Percentiles rank a stretch among this genome's conserved stretches.
phyloP scores from a whole-genome alignment of 2,329 filamentous ascomycete genomes.

The Corynespora cassiicola region DNA sequence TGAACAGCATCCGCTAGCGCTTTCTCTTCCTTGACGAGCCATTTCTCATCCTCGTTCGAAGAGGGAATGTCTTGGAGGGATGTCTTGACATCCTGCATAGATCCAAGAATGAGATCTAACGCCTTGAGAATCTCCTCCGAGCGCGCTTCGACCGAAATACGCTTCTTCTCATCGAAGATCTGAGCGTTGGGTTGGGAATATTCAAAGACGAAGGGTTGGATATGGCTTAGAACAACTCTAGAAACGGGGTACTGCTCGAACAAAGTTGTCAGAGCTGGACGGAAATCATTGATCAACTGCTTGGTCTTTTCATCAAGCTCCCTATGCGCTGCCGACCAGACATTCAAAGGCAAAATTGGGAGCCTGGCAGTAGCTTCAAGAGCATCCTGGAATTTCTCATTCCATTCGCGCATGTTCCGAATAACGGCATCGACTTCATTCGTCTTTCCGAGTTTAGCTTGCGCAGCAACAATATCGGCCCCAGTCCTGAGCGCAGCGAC shows the following conservation, averaged over 20 bases:
- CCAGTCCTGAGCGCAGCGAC: conserved; percentile 70
- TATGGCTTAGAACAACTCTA: conserved; percentile 60
- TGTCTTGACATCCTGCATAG: conserved; percentile 74
- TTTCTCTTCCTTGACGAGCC: conserved; percentile 63
- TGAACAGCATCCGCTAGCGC: conserved; percentile 54
- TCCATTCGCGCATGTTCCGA: conserved; percentile 31
- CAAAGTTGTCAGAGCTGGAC: conserved; percentile 22
- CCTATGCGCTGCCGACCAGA: conserved; percentile 27
- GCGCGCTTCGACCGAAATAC: conserved; percentile 51
- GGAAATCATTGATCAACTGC: conserved; percentile 21
- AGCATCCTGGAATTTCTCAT: conserved; percentile 20
- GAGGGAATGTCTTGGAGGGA: conserved; percentile 61
- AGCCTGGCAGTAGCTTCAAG: conserved; percentile 21
- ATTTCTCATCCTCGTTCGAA: conserved; percentile 67
- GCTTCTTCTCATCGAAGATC: conserved; percentile 6
- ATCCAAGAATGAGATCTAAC: conserved; percentile 79
- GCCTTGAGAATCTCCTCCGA: conserved; percentile 66
- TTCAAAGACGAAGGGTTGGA: conserved; percentile 67
- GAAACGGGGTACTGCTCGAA: conserved; percentile 29
- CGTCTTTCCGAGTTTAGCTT: conserved; percentile 67
- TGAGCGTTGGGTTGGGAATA: conserved; percentile 8
- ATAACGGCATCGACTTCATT: conserved; percentile 33
- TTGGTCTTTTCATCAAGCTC: conserved; percentile 19
- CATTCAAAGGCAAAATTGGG: conserved; percentile 32
- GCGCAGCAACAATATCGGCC: conserved; percentile 67